Evolutionary conservation across 2,329 filamentous ascomycete species (phyloP).

Genomic region (Dactylellina leptospora): DNA sequence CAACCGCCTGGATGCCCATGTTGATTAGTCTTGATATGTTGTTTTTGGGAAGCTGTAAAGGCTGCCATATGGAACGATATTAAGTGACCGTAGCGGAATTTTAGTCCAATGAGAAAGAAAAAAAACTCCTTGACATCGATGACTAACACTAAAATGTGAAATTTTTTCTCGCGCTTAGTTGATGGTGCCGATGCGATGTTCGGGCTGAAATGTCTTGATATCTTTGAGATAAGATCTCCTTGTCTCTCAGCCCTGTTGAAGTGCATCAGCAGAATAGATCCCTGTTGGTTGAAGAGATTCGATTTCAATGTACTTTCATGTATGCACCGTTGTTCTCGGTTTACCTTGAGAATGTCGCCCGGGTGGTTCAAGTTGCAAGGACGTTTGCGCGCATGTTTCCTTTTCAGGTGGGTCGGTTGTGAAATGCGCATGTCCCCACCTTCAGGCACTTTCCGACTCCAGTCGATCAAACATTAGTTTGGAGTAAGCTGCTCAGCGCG

Average conservation of each 20-base stretch:
- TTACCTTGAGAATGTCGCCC: no score
- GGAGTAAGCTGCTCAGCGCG: slow-evolving; percentile 19
- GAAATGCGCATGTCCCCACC: slow-evolving; percentile 18
- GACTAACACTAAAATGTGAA: no score
- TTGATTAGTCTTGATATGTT: neutral
- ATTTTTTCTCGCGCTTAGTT: no score
- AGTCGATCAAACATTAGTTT: slow-evolving; percentile 29
- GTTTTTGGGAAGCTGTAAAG: slow-evolving; percentile 36
- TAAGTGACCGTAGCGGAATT: slow-evolving; percentile 4
- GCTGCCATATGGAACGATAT: no score
- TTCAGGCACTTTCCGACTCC: slow-evolving; percentile 28
- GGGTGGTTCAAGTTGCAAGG: neutral
- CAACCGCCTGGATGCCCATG: slow-evolving; percentile 20
- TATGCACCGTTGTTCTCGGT: no score
- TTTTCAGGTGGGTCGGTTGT: slow-evolving; percentile 2
- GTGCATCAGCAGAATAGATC: slow-evolving; percentile 3
- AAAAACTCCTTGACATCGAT: no score
- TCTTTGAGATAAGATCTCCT: slow-evolving; percentile 7
- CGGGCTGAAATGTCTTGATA: neutral
- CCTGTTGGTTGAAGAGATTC: slow-evolving; percentile 24
- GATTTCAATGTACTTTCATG: slow-evolving; percentile 6
- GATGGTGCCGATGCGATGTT: no score
- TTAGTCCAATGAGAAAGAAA: neutral
- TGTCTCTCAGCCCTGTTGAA: slow-evolving; percentile 38
- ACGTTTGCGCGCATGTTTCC: slow-evolving; percentile 33